These are phyloP conservation scores for Boletus semigastroideus DNA, from an alignment of 1,284 basidiomycete genomes.

Conservation along the genomic window DNA sequence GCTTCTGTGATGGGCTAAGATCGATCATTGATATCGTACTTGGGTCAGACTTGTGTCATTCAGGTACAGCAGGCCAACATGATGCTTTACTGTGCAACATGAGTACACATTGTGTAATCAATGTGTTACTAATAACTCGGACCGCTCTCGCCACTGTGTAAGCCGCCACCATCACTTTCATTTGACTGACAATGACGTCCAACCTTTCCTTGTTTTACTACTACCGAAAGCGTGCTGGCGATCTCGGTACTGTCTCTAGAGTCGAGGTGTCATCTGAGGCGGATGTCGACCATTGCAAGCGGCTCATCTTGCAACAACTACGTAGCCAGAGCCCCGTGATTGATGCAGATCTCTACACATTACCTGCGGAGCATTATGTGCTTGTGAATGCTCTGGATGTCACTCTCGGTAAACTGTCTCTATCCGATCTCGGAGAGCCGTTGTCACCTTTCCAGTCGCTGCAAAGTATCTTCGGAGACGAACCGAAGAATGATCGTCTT, in stretches of 20 bases:
- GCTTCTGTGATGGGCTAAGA: not conserved
- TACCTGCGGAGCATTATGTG: not conserved
- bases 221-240: not conserved
- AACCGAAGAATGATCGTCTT: not conserved
- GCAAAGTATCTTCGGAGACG: not conserved
- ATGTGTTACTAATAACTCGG: too few species aligned
- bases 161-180: too few species aligned
- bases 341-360: not conserved
- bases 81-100: too few species aligned
- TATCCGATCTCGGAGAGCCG: too few species aligned
- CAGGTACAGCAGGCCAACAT: too few species aligned
- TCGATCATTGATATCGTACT: not conserved
- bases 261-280: not conserved
- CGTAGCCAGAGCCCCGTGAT: not conserved
- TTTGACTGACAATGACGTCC: not conserved
- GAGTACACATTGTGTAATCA: too few species aligned
- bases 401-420: too few species aligned
- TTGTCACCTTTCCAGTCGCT: too few species aligned
- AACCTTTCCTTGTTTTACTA: not conserved
- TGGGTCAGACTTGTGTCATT: too few species aligned
- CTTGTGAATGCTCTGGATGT: too few species aligned
- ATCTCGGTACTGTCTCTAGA: not conserved
- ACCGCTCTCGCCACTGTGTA: too few species aligned
- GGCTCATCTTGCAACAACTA: not conserved
- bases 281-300: not conserved